phyloP scores from a whole-genome alignment of 192 early-diverging fungal genomes.

The Chytriomyces sp. region DNA sequence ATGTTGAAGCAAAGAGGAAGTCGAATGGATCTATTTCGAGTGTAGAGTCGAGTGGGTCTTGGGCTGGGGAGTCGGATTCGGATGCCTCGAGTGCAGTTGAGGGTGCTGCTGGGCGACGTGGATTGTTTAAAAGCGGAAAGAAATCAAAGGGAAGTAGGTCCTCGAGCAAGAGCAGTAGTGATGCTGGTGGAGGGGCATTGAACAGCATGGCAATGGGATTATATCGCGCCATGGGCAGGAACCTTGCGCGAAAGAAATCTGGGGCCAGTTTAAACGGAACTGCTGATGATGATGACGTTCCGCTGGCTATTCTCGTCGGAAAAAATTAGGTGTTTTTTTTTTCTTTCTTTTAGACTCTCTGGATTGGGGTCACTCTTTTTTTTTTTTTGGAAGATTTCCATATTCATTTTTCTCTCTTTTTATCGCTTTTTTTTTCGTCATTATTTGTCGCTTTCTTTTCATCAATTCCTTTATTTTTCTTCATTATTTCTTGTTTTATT shows the following conservation, averaged over 20 bases:
- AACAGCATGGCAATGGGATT: constrained; percentile 4
- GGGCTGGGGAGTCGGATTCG: not conserved
- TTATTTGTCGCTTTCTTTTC: too few species aligned
- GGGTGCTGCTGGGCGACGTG: not conserved
- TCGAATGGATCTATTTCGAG: constrained; percentile 7
- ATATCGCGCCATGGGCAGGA: not conserved
- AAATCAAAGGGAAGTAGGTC: not conserved
- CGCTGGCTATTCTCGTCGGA: constrained; percentile 18
- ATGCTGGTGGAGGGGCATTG: not conserved
- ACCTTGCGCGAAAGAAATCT: not conserved
- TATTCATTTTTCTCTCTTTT: too few species aligned
- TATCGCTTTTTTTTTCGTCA: too few species aligned
- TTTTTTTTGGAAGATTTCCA: too few species aligned
- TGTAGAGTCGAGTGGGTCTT: constrained; percentile 9
- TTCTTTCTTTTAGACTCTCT: not conserved
- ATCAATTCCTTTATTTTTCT: too few species aligned
- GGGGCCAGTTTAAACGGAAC: not conserved
- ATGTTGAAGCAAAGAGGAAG: too few species aligned
- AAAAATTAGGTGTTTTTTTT: not conserved
- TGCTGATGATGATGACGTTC: constrained; percentile 30
- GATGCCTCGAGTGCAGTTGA: not conserved
- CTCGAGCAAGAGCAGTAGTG: not conserved
- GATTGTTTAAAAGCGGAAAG: not conserved
- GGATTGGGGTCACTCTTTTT: too few species aligned
- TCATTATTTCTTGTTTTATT: too few species aligned